Conservation (phyloP, 2,329 filamentous ascomycete species). For the Calonectria leucothoes region DNA sequence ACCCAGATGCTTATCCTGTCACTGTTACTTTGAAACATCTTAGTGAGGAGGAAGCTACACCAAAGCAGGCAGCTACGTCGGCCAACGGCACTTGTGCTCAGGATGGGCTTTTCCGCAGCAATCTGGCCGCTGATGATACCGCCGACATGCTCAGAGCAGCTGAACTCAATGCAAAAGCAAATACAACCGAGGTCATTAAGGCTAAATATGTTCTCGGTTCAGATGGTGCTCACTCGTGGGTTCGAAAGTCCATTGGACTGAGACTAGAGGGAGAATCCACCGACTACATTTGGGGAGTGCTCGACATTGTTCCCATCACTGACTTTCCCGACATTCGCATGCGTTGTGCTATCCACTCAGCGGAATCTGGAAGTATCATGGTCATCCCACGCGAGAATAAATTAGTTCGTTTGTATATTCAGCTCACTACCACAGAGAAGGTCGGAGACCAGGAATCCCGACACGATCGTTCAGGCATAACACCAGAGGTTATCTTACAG, state of each 20-base stretch:
- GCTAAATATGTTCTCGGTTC: conserved; percentile 35
- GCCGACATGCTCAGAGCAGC: conserved; percentile 27
- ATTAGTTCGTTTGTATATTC: conserved; percentile 39
- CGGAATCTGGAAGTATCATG: conserved; percentile 37
- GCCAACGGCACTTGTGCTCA: conserved; percentile 21
- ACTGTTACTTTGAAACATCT: conserved; percentile 28
- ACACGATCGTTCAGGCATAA: conserved; percentile 23
- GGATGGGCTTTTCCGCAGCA: conserved; percentile 31
- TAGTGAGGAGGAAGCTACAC: conserved; percentile 26
- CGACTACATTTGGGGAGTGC: conserved; percentile 44
- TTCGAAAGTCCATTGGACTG: conserved; percentile 38
- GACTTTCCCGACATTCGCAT: conserved; percentile 44
- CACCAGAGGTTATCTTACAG: conserved; percentile 57
- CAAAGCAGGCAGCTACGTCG: conserved; percentile 25
- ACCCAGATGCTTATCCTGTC: conserved; percentile 26
- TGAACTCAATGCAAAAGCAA: conserved; percentile 25
- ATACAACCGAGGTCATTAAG: conserved; percentile 20
- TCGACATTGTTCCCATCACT: conserved; percentile 41
- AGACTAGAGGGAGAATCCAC: conserved; percentile 42
- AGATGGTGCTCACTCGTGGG: conserved; percentile 42
- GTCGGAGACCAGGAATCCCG: conserved; percentile 21
- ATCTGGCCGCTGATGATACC: conserved; percentile 25
- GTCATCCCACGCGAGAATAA: conserved; percentile 42
- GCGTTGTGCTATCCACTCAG: conserved; percentile 43
- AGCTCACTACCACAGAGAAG: conserved; percentile 21